Evolutionary conservation across 805 yeast species (phyloP).

Genomic region (Clavispora santaluciae): DNA sequence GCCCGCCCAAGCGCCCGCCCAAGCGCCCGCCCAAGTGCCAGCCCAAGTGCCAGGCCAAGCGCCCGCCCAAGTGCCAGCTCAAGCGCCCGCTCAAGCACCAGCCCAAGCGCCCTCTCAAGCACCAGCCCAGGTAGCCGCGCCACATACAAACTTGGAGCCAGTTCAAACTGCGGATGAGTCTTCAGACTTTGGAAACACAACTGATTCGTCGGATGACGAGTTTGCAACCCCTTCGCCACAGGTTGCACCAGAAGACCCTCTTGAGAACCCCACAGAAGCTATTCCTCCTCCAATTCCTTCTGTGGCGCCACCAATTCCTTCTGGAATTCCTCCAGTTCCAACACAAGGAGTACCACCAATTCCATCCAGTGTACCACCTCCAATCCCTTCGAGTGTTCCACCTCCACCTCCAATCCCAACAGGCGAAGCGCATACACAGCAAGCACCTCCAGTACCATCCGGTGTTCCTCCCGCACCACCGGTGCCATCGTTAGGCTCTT

Average conservation of each 20-base stretch:
- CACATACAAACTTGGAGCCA: too few species aligned
- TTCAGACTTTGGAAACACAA: conserved; percentile 3
- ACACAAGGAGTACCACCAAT: conserved; percentile 13
- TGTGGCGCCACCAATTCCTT: neutral
- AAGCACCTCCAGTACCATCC: conserved; percentile 2
- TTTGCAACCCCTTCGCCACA: conserved; percentile 16
- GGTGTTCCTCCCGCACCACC: conserved; percentile 2
- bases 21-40: too few species aligned
- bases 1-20: neutral
- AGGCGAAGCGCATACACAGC: too few species aligned
- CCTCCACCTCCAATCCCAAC: neutral
- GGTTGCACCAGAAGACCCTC: conserved; percentile 2
- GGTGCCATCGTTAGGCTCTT: neutral
- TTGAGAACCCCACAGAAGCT: neutral
- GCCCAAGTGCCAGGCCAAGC: neutral
- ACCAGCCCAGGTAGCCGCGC: too few species aligned
- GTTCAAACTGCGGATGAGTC: neutral
- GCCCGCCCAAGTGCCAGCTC: neutral
- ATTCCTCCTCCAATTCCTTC: neutral
- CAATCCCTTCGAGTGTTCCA: neutral
- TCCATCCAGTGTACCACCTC: conserved; percentile 16
- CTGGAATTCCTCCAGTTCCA: neutral
- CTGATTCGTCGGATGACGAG: conserved; percentile 9
- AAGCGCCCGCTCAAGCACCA: neutral
- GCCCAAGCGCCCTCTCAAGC: neutral